Percentiles rank a stretch among this genome's conserved stretches.
phyloP scores from a whole-genome alignment of 1,139 yeast species.

The Suhomyces kunorum region DNA sequence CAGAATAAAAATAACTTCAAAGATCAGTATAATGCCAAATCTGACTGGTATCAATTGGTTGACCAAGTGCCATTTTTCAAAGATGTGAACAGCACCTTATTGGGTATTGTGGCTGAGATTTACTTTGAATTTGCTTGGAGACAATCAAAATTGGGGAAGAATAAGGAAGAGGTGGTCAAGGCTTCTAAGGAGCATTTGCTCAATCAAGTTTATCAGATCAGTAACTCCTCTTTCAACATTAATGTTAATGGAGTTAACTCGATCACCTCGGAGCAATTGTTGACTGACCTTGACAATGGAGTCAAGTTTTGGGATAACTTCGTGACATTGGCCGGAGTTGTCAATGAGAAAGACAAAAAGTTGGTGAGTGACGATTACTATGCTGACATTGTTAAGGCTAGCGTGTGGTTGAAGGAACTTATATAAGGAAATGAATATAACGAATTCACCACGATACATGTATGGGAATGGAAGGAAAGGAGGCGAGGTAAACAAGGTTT shows the following conservation, averaged over 20 bases:
- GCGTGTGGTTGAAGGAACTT: slow-evolving; percentile 42
- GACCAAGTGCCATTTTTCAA: slow-evolving; percentile 61
- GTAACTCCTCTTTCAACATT: slow-evolving; percentile 42
- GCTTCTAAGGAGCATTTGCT: slow-evolving; percentile 39
- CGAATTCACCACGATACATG: background rate
- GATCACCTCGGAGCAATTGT: slow-evolving; percentile 37
- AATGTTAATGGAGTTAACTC: slow-evolving; percentile 48
- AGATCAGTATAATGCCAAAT: slow-evolving; percentile 37
- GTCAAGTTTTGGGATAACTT: slow-evolving; percentile 45
- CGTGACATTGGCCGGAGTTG: slow-evolving; percentile 38
- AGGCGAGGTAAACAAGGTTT: no score
- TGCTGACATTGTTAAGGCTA: slow-evolving; percentile 40
- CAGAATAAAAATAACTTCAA: slow-evolving; percentile 51
- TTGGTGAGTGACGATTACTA: slow-evolving; percentile 37
- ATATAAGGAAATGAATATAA: slow-evolving; percentile 12
- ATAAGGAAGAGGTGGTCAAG: slow-evolving; percentile 31
- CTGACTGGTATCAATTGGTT: slow-evolving; percentile 61
- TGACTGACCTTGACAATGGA: slow-evolving; percentile 43
- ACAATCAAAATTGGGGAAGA: slow-evolving; percentile 28
- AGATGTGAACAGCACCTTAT: slow-evolving; percentile 45
- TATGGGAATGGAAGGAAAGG: no score
- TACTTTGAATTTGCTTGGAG: slow-evolving; percentile 43
- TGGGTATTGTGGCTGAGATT: slow-evolving; percentile 47
- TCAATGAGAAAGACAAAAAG: slow-evolving; percentile 35
- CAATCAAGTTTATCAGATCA: slow-evolving; percentile 42